These are phyloP conservation scores for Fusarium xylarioides DNA, from an alignment of 2,329 filamentous ascomycete genomes.

Conservation along the genomic window DNA sequence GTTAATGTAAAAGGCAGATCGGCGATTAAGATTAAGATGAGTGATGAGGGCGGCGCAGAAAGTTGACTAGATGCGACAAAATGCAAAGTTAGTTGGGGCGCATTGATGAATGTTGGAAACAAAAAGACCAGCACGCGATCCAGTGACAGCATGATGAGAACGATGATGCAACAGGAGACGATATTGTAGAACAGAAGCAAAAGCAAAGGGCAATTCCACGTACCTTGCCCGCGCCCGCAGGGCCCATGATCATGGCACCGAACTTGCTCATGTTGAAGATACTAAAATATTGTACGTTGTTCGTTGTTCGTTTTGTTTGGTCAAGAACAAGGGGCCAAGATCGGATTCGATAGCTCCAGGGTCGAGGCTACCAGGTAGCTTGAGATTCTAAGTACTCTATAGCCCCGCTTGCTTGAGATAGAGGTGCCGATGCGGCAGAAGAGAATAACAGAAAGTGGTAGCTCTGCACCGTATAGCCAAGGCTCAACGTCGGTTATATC, in stretches of 20 bases:
- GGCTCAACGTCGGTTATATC: background rate
- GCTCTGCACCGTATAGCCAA: background rate
- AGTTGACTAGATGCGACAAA: conserved; percentile 69
- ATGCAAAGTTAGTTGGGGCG: conserved; percentile 18
- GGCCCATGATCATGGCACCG: conserved; percentile 94
- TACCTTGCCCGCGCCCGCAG: conserved; percentile 92
- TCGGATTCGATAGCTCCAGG: conserved; percentile 17
- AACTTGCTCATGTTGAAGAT: conserved; percentile 82
- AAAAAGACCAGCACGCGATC: conserved; percentile 33
- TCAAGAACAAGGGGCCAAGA: conserved; percentile 18
- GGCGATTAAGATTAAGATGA: conserved; percentile 86
- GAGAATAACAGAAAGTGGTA: background rate
- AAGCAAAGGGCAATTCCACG: conserved; percentile 34
- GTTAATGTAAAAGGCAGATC: conserved; percentile 98
- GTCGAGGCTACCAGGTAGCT: conserved; percentile 14
- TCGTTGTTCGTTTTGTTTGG: background rate
- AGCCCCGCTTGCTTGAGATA: conserved; percentile 19
- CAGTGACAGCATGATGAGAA: conserved; percentile 12
- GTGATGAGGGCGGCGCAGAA: conserved; percentile 95
- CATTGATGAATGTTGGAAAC: conserved; percentile 2
- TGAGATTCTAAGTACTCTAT: conserved; percentile 9
- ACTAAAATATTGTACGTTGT: conserved; percentile 19
- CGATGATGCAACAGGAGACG: conserved; percentile 14
- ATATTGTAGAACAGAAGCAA: conserved; percentile 8
- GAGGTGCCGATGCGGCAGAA: conserved; percentile 3